Evolutionary conservation across 768 basidiomycete genomes (phyloP).

Genomic region (Cytidiella melzeri): DNA sequence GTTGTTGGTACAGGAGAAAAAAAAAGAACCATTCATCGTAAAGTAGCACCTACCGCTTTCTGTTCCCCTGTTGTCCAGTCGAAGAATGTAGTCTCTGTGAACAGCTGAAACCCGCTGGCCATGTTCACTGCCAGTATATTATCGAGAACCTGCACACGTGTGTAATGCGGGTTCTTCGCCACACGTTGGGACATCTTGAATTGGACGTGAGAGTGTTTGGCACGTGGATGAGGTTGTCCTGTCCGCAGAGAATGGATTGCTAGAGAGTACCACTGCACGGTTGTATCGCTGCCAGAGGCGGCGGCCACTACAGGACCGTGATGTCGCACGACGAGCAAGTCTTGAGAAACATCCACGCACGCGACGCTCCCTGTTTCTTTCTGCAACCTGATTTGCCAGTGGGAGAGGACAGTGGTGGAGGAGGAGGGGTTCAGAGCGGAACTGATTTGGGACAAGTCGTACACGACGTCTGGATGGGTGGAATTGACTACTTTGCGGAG

Average conservation of each 20-base stretch:
- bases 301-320: neutral
- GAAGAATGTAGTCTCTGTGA: constrained; percentile 1
- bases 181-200: neutral
- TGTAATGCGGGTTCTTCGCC: constrained; percentile 2
- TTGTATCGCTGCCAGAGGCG: neutral
- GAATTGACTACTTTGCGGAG: neutral
- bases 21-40: neutral
- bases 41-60: neutral
- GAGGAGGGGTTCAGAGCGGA: neutral
- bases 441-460: neutral
- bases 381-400: constrained; percentile 3
- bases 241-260: neutral
- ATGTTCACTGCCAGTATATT: neutral
- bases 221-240: neutral
- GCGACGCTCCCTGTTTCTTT: neutral
- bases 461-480: neutral
- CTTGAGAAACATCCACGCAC: neutral
- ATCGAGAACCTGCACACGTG: constrained; percentile 1
- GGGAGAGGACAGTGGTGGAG: neutral
- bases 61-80: constrained; percentile 5
- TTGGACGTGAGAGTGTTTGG: neutral
- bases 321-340: neutral
- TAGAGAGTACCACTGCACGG: neutral
- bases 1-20: neutral
- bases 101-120: neutral